A percentile compares a stretch with the other conserved stretches of the same genome.
These are phyloP conservation scores for Alternaria atra DNA, from an alignment of 2,329 filamentous ascomycete species.

Conservation along the genomic window DNA sequence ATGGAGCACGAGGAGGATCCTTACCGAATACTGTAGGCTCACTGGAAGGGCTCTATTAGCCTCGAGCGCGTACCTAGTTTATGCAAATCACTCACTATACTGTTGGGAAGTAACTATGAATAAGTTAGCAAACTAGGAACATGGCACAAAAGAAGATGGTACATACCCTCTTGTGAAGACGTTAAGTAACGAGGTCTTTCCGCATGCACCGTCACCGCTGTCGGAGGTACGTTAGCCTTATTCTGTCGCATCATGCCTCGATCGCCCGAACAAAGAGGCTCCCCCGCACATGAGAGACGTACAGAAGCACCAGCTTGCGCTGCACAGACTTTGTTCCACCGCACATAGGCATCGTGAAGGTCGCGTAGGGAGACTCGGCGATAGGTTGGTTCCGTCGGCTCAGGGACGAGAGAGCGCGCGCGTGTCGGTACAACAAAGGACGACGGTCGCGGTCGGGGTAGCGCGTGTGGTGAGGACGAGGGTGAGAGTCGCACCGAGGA, in stretches of 20 bases:
- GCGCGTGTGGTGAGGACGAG: conserved; percentile 14
- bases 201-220: conserved; percentile 94
- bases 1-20: conserved; percentile 19
- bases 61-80: conserved; percentile 16
- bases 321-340: conserved; percentile 77
- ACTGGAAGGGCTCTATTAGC: conserved; percentile 52
- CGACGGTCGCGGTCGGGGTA: conserved; percentile 18
- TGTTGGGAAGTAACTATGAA: conserved; percentile 86
- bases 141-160: conserved; percentile 38
- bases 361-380: conserved; percentile 24
- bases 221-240: conserved; percentile 31
- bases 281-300: conserved; percentile 52
- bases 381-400: conserved; percentile 35
- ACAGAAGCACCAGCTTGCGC: conserved; percentile 96
- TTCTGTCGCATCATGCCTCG: conserved; percentile 28
- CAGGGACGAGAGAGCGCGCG: conserved; percentile 35
- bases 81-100: conserved; percentile 73
- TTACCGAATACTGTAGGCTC: conserved; percentile 91
- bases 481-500: conserved; percentile 15
- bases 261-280: conserved; percentile 16
- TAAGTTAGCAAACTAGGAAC: conserved; percentile 23
- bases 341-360: conserved; percentile 57
- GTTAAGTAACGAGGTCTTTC: conserved; percentile 96
- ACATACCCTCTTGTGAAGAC: conserved; percentile 96
- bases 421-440: conserved; percentile 33